Evolutionary conservation across 805 yeast genomes (phyloP), one percentile per base, ranked within the genome.

Genomic region (Metschnikowia arizonensis): DNA sequence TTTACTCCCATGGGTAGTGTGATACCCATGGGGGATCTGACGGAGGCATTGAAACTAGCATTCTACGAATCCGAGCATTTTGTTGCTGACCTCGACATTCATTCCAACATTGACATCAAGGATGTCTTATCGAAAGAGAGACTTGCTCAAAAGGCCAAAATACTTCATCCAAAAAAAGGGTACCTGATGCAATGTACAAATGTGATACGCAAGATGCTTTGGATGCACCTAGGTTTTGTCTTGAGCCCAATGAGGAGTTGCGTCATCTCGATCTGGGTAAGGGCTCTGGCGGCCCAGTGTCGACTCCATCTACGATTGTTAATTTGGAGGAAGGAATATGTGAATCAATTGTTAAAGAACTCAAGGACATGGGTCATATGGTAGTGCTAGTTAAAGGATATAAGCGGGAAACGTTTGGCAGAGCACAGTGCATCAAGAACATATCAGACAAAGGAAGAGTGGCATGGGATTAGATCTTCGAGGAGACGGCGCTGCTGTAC

Each of bases 401-500:
- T 47, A 65, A 47, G 0, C 67, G 85, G 54, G 58, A 63, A 14
- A 54, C 65, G 2, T 78, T 79, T 62, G 89, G 89, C 2, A 66
- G 90, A 47, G 91, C 90, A 4, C 95, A 87, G 60, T 76, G 87
- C 40, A 84, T 86, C 47, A 73, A 72, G 56, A 75, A 70, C 45
- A 72, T 66, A 12, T 59, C 69, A 1, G 59, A 63, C n/a, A 55
- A 64, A 21, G 78, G 76, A 2, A 53, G 58, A 11, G 61, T 75
- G 31, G 72, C 81, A 2, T 82, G 78, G 59, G 95, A 1, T 78
- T 85, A 44, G 95, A 86, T 53, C 75, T 72, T n/a, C 72, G 95
- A 43, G 95, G 90, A n/a, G 95, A 86, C 61, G 95, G 95, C 6
- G 84, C 85, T 2, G 82, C 91, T 9, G 76, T 76, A 12, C 81